These are phyloP conservation scores for Huntiella abstrusa DNA, from an alignment of 2,329 filamentous ascomycete genomes.

Conservation along the genomic window DNA sequence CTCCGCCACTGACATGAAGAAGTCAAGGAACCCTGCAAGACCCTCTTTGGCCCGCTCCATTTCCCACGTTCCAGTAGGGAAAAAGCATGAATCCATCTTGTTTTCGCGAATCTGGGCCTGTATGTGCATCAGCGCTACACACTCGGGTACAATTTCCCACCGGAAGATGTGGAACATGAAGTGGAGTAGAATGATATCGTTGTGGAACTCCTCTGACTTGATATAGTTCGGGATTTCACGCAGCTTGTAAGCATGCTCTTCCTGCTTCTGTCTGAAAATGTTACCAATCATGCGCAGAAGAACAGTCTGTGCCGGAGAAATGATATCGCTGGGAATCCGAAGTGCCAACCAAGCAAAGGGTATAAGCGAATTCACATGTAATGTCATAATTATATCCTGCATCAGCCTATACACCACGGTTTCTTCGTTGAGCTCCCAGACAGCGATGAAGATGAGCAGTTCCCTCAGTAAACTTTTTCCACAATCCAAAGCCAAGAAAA, in stretches of 20 bases:
- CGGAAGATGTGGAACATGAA: conserved; percentile 89
- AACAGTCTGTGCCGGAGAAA: conserved; percentile 85
- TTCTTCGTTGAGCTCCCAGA: conserved; percentile 88
- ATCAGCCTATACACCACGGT: conserved; percentile 94
- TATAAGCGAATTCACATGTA: conserved; percentile 73
- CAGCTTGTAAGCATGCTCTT: conserved; percentile 1
- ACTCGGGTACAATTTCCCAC: conserved; percentile 81
- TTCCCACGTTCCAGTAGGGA: conserved; percentile 89
- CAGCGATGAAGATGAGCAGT: conserved; percentile 85
- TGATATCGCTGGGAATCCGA: conserved; percentile 84
- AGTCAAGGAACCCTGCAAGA: conserved; percentile 83
- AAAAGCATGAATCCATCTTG: conserved; percentile 61
- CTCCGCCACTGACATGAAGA: conserved; percentile 77
- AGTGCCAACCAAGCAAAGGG: conserved; percentile 86
- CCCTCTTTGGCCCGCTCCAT: conserved; percentile 95
- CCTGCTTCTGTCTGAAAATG: conserved; percentile 9
- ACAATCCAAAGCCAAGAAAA: conserved; percentile 75
- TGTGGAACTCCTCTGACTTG: conserved; percentile 9
- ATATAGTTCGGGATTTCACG: conserved; percentile 9
- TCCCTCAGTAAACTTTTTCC: conserved; percentile 79
- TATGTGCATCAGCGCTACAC: conserved; percentile 80
- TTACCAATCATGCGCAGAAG: conserved; percentile 60
- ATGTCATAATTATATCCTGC: conserved; percentile 83
- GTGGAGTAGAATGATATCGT: conserved; percentile 34
- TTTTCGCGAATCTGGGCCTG: conserved; percentile 76